A percentile compares a stretch with the other conserved stretches of the same genome.
phyloP scores from a whole-genome alignment of 306 rosid species.

The Gleditsia sinensis region DNA sequence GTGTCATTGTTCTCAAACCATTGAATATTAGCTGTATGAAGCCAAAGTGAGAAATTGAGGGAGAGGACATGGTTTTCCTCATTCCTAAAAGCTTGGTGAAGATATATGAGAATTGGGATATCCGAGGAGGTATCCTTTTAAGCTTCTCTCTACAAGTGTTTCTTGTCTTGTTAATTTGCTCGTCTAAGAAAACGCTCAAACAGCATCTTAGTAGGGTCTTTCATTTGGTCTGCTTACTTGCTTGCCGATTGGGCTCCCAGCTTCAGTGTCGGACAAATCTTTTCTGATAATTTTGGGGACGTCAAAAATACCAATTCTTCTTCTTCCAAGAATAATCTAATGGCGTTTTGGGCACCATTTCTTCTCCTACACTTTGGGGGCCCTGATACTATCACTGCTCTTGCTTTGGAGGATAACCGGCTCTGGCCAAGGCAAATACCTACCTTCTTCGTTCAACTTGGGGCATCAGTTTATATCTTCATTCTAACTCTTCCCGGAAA shows the following conservation, averaged over 20 bases:
- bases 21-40: background rate
- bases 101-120: background rate
- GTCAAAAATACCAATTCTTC: background rate
- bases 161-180: background rate
- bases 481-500: conserved; percentile 29
- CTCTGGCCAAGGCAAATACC: conserved; percentile 46
- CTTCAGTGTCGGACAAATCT: conserved; percentile 1
- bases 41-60: background rate
- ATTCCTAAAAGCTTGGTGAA: background rate
- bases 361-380: conserved; percentile 33
- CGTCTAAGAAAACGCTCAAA: background rate
- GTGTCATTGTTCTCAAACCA: background rate
- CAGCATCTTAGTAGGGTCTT: background rate
- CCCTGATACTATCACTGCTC: conserved; percentile 42
- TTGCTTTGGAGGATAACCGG: conserved; percentile 45
- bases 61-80: background rate
- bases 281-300: too few relatives aligned
- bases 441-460: conserved; percentile 25
- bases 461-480: conserved; percentile 26
- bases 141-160: background rate
- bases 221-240: conserved; percentile 7
- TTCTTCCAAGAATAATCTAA: background rate
- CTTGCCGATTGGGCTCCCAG: conserved; percentile 14
- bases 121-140: background rate
- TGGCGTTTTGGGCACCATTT: conserved; percentile 35